phyloP scores from a whole-genome alignment of 73 alveolate genomes.

The Paraurostyla sp. region DNA sequence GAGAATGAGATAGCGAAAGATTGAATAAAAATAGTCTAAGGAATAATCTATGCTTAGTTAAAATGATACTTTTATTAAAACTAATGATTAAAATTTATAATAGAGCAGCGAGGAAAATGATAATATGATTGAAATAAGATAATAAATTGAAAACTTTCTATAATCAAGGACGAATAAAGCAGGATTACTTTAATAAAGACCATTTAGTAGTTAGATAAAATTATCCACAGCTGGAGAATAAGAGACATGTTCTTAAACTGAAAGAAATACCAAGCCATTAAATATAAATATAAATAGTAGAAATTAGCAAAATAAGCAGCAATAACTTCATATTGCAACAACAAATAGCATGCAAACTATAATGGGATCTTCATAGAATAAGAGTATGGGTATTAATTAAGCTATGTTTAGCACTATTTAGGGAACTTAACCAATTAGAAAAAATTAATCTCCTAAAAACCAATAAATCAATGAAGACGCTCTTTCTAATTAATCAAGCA shows the following conservation, averaged over 20 bases:
- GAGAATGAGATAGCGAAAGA: neutral
- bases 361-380: neutral
- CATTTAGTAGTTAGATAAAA: constrained; percentile 31
- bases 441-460: too few relatives aligned
- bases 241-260: neutral
- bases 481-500: too few relatives aligned
- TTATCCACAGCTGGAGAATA: too few relatives aligned
- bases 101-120: constrained; percentile 9
- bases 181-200: constrained; percentile 10
- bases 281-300: neutral
- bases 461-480: too few relatives aligned
- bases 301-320: neutral
- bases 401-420: too few relatives aligned
- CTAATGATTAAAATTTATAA: neutral
- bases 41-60: neutral
- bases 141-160: constrained; percentile 14
- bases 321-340: too few relatives aligned
- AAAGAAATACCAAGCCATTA: too few relatives aligned
- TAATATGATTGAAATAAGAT: constrained; percentile 5
- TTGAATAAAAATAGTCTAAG: constrained; percentile 1
- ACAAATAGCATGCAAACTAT: too few relatives aligned
- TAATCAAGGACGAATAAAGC: too few relatives aligned
- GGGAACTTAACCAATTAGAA: too few relatives aligned
- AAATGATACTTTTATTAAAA: too few relatives aligned
- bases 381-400: too few relatives aligned